These are phyloP conservation scores for Epithele typhae DNA, from an alignment of 768 basidiomycete species.

Conservation along the genomic window DNA sequence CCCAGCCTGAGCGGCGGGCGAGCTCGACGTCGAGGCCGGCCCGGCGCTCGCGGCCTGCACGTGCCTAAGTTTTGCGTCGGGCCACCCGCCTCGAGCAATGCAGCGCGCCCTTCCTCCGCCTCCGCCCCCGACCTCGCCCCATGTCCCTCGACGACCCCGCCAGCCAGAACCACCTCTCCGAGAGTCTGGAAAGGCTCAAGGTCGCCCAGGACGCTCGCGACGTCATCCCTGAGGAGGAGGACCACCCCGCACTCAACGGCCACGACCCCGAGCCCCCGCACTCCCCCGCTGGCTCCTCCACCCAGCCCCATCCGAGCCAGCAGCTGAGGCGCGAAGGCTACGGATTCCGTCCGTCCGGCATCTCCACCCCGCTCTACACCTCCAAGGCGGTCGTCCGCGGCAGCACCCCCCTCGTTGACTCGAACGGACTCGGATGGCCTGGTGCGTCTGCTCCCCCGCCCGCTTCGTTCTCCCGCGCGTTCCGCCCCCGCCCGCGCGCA, in stretches of 20 bases:
- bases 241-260: no score
- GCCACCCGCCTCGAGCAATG: no score
- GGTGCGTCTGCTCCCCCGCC: slow-evolving; percentile 40
- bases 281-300: background rate
- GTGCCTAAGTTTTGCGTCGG: no score
- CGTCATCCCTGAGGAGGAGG: slow-evolving; percentile 5
- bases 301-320: slow-evolving; percentile 8
- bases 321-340: slow-evolving; percentile 66
- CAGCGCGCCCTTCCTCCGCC: no score
- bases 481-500: no score
- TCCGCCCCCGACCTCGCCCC: no score
- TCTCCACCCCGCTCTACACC: slow-evolving; percentile 52
- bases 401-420: slow-evolving; percentile 37
- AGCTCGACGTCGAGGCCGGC: no score
- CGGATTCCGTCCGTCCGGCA: slow-evolving; percentile 74
- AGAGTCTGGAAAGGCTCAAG: slow-evolving; percentile 46
- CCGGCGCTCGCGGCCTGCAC: no score
- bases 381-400: slow-evolving; percentile 23
- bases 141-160: slow-evolving; percentile 25
- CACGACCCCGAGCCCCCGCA: no score
- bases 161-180: slow-evolving; percentile 36
- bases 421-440: slow-evolving; percentile 90
- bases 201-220: slow-evolving; percentile 11
- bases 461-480: background rate
- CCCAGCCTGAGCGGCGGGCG: no score